phyloP scores from a whole-genome alignment of 208 protist species.

The Crithidia fasciculata region DNA sequence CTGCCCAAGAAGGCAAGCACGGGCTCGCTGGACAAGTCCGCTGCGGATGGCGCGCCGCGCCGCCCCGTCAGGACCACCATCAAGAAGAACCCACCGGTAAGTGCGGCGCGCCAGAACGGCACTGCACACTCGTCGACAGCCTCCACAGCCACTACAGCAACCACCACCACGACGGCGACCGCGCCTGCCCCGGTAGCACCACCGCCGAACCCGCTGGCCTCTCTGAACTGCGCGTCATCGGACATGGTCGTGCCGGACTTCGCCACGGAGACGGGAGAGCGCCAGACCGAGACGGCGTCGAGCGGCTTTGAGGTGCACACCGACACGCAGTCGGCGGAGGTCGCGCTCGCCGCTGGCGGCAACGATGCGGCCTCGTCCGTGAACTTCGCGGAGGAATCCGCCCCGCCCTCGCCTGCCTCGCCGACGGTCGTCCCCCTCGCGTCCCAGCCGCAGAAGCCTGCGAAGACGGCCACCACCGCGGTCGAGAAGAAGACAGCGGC shows the following conservation, averaged over 20 bases:
- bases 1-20: neutral
- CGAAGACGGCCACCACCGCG: neutral
- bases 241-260: slow-evolving; percentile 11
- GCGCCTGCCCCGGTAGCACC: neutral
- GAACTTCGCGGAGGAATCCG: slow-evolving; percentile 3
- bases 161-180: neutral
- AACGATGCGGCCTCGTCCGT: neutral
- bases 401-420: no score
- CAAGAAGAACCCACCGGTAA: neutral
- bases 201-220: slow-evolving; percentile 1
- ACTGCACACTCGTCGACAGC: neutral
- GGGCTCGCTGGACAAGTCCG: neutral
- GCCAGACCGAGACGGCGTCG: slow-evolving; percentile 12
- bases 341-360: neutral
- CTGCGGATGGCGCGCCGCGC: neutral
- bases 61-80: neutral
- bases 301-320: slow-evolving; percentile 15
- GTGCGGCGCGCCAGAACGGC: neutral
- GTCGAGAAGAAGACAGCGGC: neutral
- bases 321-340: slow-evolving; percentile 17
- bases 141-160: neutral
- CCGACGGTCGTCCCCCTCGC: no score
- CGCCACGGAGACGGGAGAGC: slow-evolving; percentile 14
- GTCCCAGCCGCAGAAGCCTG: neutral
- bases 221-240: neutral